Evolutionary conservation across 2,329 filamentous ascomycete species (phyloP).

Genomic region (Paraphoma sp.): DNA sequence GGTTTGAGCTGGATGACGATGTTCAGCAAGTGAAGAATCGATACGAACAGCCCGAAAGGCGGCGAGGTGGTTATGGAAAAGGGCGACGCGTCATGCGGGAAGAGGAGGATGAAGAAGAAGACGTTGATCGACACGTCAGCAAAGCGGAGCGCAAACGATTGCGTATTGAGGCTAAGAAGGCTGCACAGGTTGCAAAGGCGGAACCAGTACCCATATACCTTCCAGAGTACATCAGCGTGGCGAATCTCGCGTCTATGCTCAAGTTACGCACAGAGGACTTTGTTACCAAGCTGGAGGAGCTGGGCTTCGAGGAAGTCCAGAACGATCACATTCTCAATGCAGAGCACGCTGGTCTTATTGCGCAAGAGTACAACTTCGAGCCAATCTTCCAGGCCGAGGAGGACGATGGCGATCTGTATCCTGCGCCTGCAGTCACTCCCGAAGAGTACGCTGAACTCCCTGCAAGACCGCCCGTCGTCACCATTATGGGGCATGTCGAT

Average conservation of each 20-base stretch:
- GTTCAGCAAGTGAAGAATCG: slow-evolving; percentile 28
- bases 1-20: slow-evolving; percentile 32
- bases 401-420: slow-evolving; percentile 74
- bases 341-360: slow-evolving; percentile 88
- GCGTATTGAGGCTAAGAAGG: slow-evolving; percentile 44
- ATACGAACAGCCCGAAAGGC: slow-evolving; percentile 40
- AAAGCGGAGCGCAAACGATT: slow-evolving; percentile 41
- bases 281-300: slow-evolving; percentile 74
- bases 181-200: slow-evolving; percentile 33
- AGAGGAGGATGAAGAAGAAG: slow-evolving; percentile 34
- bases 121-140: slow-evolving; percentile 25
- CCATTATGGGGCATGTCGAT: slow-evolving; percentile 99
- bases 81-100: slow-evolving; percentile 31
- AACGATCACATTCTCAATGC: slow-evolving; percentile 87
- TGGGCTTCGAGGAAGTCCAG: slow-evolving; percentile 90
- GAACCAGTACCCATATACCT: slow-evolving; percentile 66
- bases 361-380: slow-evolving; percentile 91
- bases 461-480: slow-evolving; percentile 86
- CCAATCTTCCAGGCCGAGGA: slow-evolving; percentile 72
- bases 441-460: slow-evolving; percentile 73
- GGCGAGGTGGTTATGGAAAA: slow-evolving; percentile 22
- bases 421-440: slow-evolving; percentile 56
- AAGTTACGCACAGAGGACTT: slow-evolving; percentile 76
- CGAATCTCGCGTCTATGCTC: slow-evolving; percentile 77
- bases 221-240: slow-evolving; percentile 91